Percentiles rank a stretch among this genome's conserved stretches.
These are phyloP conservation scores for Rhizopus sp. DNA, from an alignment of 371 early-diverging fungal species.

Conservation along the genomic window DNA sequence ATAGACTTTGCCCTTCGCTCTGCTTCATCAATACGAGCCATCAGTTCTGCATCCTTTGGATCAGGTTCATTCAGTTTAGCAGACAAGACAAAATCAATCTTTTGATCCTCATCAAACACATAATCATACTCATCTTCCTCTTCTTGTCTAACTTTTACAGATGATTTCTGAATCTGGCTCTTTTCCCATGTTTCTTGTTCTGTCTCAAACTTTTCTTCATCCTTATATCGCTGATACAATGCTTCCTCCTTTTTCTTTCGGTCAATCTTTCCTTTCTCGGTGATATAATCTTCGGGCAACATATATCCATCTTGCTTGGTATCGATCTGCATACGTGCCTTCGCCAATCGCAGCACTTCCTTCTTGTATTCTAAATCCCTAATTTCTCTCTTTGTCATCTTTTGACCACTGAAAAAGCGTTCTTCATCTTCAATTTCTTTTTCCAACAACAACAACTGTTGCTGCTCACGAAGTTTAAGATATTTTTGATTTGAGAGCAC, in stretches of 20 bases:
- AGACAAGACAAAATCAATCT: conserved; percentile 89
- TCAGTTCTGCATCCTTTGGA: conserved; percentile 54
- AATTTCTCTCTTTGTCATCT: conserved; percentile 79
- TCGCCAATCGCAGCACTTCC: conserved; percentile 77
- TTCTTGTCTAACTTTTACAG: conserved; percentile 44
- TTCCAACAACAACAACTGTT: conserved; percentile 76
- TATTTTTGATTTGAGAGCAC: conserved; percentile 90
- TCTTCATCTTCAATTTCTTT: conserved; percentile 89
- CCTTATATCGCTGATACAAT: conserved; percentile 88
- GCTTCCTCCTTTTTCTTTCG: conserved; percentile 88
- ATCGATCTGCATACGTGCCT: conserved; percentile 84
- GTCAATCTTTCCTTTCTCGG: conserved; percentile 94
- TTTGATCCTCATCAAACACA: conserved; percentile 92
- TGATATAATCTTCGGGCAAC: conserved; percentile 93
- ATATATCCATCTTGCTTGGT: conserved; percentile 80
- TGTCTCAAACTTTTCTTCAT: conserved; percentile 75
- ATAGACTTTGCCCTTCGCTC: conserved; percentile 79
- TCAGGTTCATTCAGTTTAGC: conserved; percentile 65
- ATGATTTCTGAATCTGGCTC: conserved; percentile 74
- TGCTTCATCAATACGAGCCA: conserved; percentile 66
- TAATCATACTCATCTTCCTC: conserved; percentile 88
- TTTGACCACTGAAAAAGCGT: conserved; percentile 72
- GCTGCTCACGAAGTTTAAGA: conserved; percentile 83
- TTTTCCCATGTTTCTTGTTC: conserved; percentile 97
- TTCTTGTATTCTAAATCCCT: conserved; percentile 81